Base-by-base conservation (phyloP, 441 rosid species). In the Adansonia grandidieri region DNA sequence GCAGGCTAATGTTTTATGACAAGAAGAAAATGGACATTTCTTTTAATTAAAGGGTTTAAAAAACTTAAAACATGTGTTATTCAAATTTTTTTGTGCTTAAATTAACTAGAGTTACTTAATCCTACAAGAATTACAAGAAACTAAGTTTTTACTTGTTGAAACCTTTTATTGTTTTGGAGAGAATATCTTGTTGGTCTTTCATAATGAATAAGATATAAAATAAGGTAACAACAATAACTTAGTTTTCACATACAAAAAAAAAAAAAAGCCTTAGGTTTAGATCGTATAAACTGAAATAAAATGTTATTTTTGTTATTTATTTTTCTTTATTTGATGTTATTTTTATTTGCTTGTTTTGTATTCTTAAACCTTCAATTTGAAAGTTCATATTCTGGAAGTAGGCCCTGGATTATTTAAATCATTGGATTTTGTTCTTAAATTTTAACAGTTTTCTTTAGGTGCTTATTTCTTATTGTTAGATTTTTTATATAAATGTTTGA, bases 281-380 rank as follows among this genome's bases (percentile, higher is more conserved):
- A 64, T 64, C 13, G 15, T 5, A 2, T 54, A 54, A 54, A n/a
- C 58, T 64, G 11, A 37, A 64, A 63, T 63, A 63, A 64, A 64
- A 42, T 63, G 14, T 14, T 64, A 37, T 28, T 64, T 37, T 64
- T 6, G 3, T 63, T 13, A 63, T 71, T 56, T 72, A 9, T 28
- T 17, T 32, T 71, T 37, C 6, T 32, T 63, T 14, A 63, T 63
- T 32, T 32, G 63, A 54, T 54, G 19, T 10, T 32, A n/a, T 5
- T 72, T 37, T 54, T 72, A 54, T 72, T 54, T 57, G 15, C 20
- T 72, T 57, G 44, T 70, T 50, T 24, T 58, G 20, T 54, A 54
- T 72, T 72, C 15, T 72, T 17, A 4, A 53, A 53, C 48, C 75
- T 32, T 15, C 37, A 71, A 48, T 65, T 51, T 71, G 60, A 15